These are phyloP conservation scores for Pythium biforme DNA, from an alignment of 352 stramenopile genomes.

Conservation along the genomic window DNA sequence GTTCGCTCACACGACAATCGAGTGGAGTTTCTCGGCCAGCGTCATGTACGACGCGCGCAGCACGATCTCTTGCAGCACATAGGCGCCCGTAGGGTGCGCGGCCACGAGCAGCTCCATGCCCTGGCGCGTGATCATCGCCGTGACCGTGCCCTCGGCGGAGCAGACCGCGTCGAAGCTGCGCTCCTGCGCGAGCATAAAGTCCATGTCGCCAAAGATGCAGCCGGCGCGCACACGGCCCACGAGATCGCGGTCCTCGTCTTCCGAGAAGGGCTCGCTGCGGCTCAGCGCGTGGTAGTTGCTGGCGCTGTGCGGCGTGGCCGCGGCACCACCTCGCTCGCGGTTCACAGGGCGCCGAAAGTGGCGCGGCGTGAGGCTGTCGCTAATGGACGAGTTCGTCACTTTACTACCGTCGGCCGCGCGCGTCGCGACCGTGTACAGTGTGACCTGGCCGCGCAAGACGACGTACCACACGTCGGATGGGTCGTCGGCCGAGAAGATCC, in stretches of 20 bases:
- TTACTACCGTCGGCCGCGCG: slow-evolving; percentile 8
- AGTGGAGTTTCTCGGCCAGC: slow-evolving; percentile 45
- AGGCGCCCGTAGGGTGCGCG: slow-evolving; percentile 37
- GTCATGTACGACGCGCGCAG: slow-evolving; percentile 61
- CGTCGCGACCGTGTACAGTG: slow-evolving; percentile 33
- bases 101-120: slow-evolving; percentile 31
- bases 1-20: slow-evolving; percentile 26
- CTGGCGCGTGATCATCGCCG: slow-evolving; percentile 38
- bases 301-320: background rate
- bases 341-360: slow-evolving; percentile 14
- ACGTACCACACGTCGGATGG: slow-evolving; percentile 46
- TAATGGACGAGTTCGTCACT: slow-evolving; percentile 15
- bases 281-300: slow-evolving; percentile 1
- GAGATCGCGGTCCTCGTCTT: slow-evolving; percentile 34
- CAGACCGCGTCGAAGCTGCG: slow-evolving; percentile 49
- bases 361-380: slow-evolving; percentile 18
- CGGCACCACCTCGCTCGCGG: slow-evolving; percentile 5
- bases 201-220: slow-evolving; percentile 69
- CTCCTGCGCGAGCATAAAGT: slow-evolving; percentile 52
- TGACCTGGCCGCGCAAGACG: slow-evolving; percentile 48
- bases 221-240: slow-evolving; percentile 51
- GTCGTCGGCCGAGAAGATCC: slow-evolving; percentile 46
- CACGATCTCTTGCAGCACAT: slow-evolving; percentile 53
- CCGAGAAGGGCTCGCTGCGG: slow-evolving; percentile 12
- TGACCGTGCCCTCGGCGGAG: slow-evolving; percentile 38